Evolutionary conservation across 495 filamentous ascomycete genomes (phyloP), one percentile per base, ranked within the genome.

Genomic region (Platismatia glauca): DNA sequence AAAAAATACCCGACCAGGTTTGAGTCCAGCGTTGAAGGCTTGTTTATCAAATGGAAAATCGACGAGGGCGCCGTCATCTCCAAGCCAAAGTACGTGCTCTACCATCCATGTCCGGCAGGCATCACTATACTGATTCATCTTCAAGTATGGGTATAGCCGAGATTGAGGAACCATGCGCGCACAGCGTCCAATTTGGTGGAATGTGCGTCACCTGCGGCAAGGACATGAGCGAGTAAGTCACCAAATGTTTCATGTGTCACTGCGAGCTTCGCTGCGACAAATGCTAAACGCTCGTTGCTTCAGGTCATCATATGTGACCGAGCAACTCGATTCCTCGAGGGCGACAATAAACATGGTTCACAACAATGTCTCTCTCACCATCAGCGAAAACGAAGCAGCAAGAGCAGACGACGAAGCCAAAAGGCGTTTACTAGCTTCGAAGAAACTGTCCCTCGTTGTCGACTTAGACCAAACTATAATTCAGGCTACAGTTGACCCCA

Each of bases 401-500:
- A 84, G 83, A 57, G 84, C 89, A 39, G 93, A 97, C 75, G 85
- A 91, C 68, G 87, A 94, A 69, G 81, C 90, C 27, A 95, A 96
- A 73, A 81, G 84, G 48, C 85, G 94, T 24, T 77, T 99, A 27
- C 79, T 99, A 34, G 79, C 85, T 66, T 80, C 82, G 35, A 80
- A 86, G 58, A 95, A 93, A 74, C 81, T 99, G 15, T 95, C 90
- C 20, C 78, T 99, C 24, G 94, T 99, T 31, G 94, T 99, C 65
- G 94, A 99, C 79, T 76, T 99, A 33, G 94, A 99, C 71, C 93
- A 97, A 73, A 99, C 94, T 27, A 94, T 99, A 69, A 97, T 99
- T 64, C 94, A 99, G 73, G 94, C 94, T 20, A 96, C 91, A 55
- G 93, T 97, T 68, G 94, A 99, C 63, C 93, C 91, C 24, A 99